A percentile compares a stretch with the other conserved stretches of the same genome.
These are phyloP conservation scores for Nicotiana sylvestris DNA, from an alignment of 257 asterid genomes.

Conservation along the genomic window DNA sequence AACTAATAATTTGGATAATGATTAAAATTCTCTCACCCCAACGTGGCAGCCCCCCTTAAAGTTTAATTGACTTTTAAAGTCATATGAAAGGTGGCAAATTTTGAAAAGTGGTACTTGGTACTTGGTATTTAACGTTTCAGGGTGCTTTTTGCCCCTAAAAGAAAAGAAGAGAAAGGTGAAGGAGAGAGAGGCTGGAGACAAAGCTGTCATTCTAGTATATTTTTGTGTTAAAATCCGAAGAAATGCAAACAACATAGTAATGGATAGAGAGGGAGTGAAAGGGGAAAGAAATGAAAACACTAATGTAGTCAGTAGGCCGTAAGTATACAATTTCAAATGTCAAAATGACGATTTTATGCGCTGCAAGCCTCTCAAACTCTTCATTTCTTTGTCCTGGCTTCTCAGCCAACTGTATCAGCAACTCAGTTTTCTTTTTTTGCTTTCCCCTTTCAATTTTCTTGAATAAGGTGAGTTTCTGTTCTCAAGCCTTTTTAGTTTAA, in stretches of 20 bases:
- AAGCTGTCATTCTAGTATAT: neutral
- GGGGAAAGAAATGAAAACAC: neutral
- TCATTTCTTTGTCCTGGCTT: neutral
- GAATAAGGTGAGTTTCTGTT: neutral
- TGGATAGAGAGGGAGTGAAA: neutral
- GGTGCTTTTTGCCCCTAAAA: too few relatives aligned
- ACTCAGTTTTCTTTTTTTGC: neutral
- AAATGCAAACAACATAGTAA: too few relatives aligned
- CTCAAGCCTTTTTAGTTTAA: neutral
- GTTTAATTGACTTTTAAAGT: too few relatives aligned
- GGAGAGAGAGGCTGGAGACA: neutral
- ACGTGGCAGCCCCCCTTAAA: too few relatives aligned
- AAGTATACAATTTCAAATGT: neutral
- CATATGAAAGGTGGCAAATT: too few relatives aligned
- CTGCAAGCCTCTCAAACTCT: neutral
- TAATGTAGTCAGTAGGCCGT: too few relatives aligned
- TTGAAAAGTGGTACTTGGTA: too few relatives aligned
- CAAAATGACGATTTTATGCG: neutral
- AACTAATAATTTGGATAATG: too few relatives aligned
- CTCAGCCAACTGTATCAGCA: neutral
- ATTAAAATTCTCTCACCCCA: too few relatives aligned
- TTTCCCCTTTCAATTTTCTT: neutral
- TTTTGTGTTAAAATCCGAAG: neutral
- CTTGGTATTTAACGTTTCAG: too few relatives aligned
- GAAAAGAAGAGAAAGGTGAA: too few relatives aligned